These are phyloP conservation scores for Kalaharituber pfeilii DNA, from an alignment of 2,329 filamentous ascomycete genomes.

Conservation along the genomic window DNA sequence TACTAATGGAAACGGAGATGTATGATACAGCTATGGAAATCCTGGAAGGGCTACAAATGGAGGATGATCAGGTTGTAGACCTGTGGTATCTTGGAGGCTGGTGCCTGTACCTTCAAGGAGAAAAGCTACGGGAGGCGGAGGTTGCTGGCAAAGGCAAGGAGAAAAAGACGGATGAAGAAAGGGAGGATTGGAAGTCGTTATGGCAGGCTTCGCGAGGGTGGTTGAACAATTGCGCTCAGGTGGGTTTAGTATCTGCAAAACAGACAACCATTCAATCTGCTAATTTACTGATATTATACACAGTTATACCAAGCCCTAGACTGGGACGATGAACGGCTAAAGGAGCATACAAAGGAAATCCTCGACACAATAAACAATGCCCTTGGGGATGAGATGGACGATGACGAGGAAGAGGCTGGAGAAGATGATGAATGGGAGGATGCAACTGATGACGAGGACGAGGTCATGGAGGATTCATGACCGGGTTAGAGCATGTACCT, in stretches of 20 bases:
- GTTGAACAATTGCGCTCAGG: constrained; percentile 24
- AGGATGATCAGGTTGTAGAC: constrained; percentile 90
- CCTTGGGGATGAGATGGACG: constrained; percentile 42
- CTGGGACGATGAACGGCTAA: constrained; percentile 69
- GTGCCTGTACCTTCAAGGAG: constrained; percentile 65
- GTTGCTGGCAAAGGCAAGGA: constrained; percentile 3
- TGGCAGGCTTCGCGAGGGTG: constrained; percentile 23
- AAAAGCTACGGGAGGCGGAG: constrained; percentile 41
- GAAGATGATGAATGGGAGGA: constrained; percentile 38
- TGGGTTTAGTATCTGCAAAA: too few relatives aligned
- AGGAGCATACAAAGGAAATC: constrained; percentile 57
- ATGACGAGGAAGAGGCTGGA: constrained; percentile 39
- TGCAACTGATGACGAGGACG: constrained; percentile 29
- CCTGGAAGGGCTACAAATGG: constrained; percentile 61
- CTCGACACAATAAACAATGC: constrained; percentile 45
- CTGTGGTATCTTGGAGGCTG: constrained; percentile 95
- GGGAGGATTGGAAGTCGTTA: constrained; percentile 24
- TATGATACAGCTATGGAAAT: constrained; percentile 72
- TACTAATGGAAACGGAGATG: constrained; percentile 81
- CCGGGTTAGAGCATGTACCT: too few relatives aligned
- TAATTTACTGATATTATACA: too few relatives aligned
- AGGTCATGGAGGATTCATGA: constrained; percentile 39
- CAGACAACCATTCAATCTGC: too few relatives aligned
- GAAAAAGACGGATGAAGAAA: constrained; percentile 28
- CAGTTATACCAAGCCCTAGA: constrained; percentile 61